Base-by-base conservation (phyloP, 169 alveolate genomes). In the Plasmodium billcollinsi region DNA sequence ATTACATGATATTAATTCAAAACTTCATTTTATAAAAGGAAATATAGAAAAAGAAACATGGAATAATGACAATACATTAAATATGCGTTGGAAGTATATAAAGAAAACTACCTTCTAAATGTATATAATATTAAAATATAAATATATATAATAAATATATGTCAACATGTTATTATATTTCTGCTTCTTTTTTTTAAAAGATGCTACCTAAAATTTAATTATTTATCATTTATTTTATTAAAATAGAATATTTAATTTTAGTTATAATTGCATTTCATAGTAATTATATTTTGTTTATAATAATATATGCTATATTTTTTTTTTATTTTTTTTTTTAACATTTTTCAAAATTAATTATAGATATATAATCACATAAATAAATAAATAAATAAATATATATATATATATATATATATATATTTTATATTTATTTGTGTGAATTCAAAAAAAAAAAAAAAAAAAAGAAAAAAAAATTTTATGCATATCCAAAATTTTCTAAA, bases 401-500 rank as follows among this genome's bases (percentile, higher is more conserved):
- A 39, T 39, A 39, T 47, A 66, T 66, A 33, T 63, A 9, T 3
- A 7, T 15, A 67, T 50, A 52, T 39, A 24, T 21, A 3, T 67
- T 14, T 52, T 20, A 39, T 39, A 26, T 39, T 2, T 43, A 24
- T 67, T 15, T 50, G 18, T 39, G 43, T 45, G 15, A 67, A 5
- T 39, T 39, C 9, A 5, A 72, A 72, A 72, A 18, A 20, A 18
- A 72, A 73, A 73, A 52, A 73, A 75, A 62, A 20, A 43, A 24
- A 75, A 49, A 49, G 15, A 6, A 18, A 58, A 58, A 74, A 6
- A 18, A n/a, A 43, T 3, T 26, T 63, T 70, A 83, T n/a, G 85
- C 85, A 47, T 83, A 83, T 1, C 91, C 91, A 70, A 83, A 83
- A 20, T 67, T 83, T 39, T 83, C 86, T 52, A 83, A 56, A 39